phyloP scores from a whole-genome alignment of 495 filamentous ascomycete genomes.

The Neurospora tetrasperma region DNA sequence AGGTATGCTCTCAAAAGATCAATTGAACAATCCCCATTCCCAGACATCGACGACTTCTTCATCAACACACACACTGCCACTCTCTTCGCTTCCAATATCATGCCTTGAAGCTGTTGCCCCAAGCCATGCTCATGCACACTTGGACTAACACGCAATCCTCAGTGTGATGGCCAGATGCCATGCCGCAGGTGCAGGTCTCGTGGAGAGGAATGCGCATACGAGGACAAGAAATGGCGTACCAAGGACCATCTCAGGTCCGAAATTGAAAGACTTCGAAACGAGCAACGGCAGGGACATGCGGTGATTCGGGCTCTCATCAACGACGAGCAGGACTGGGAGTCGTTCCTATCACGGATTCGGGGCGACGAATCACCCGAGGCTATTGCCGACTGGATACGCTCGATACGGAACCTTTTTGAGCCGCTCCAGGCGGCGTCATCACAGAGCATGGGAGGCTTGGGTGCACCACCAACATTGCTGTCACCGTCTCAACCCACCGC shows the following conservation, averaged over 20 bases:
- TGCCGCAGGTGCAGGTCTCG: constrained; percentile 20
- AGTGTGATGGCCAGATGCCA: constrained; percentile 23
- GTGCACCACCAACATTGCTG: background rate
- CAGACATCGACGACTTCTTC: background rate
- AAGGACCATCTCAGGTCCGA: constrained; percentile 25
- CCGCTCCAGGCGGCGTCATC: background rate
- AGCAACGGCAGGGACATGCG: constrained; percentile 19
- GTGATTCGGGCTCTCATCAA: constrained; percentile 19
- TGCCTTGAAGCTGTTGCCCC: background rate
- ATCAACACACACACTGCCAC: background rate
- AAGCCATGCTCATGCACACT: background rate
- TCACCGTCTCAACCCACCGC: background rate
- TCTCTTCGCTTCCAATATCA: background rate
- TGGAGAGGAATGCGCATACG: constrained; percentile 23
- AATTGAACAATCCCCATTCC: background rate
- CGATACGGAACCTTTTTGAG: background rate
- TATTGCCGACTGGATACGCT: constrained; percentile 22
- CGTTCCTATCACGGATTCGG: constrained; percentile 14
- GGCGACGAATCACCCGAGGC: constrained; percentile 18
- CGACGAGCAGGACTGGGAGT: constrained; percentile 16
- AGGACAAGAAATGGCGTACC: constrained; percentile 25
- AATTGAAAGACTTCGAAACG: constrained; percentile 19
- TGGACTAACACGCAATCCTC: constrained; percentile 1
- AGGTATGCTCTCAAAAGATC: constrained; percentile 6
- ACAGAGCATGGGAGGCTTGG: background rate